Evolutionary conservation across 768 basidiomycete species (phyloP), one percentile per base, ranked within the genome.

Genomic region (Rhizopogon sp.): DNA sequence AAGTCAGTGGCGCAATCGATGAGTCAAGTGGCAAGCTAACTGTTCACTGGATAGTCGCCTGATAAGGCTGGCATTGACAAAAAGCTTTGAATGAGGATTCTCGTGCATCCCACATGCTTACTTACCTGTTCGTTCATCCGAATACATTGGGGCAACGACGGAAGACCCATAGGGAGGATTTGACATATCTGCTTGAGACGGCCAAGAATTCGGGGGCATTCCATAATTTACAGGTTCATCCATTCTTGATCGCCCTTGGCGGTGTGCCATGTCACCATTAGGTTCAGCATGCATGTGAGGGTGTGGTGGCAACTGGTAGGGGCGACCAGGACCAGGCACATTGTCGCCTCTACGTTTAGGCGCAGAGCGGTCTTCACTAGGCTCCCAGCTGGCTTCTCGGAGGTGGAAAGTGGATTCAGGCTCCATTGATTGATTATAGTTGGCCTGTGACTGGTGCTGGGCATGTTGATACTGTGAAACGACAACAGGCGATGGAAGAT

Each of bases 321-420:
- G 69, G 69, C 64, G 66, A 71, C 59, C 56, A 61, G 64, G 57
- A 54, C 64, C 58, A 46, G 66, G 59, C 7, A 71, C 72, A 53
- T 61, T 58, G 44, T 74, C 73, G 55, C 65, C 60, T 58, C 67
- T 71, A 55, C 71, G 70, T 37, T 71, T 68, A 49, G 65, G 62
- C 45, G 72, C 68, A 28, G 66, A 73, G 59, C 66, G 70, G 66
- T 64, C 68, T 58, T 70, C 74, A 50, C 60, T 69, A 51, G 60
- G 64, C 29, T 76, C 77, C 84, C 85, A 87, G 62, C 69, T 82
- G 5, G 85, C 85, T 10, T 83, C 80, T 40, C 82, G 77, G n/a
- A 87, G 78, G 62, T 80, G 76, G 61, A 76, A 87, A 22, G 76
- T 66, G 10, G 72, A 53, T 10, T 54, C 59, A 35, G 70, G 62